Percentiles rank a stretch among this genome's conserved stretches.
Evolutionary conservation across 768 basidiomycete genomes (phyloP).

Genomic region (Leccinellum luteum): DNA sequence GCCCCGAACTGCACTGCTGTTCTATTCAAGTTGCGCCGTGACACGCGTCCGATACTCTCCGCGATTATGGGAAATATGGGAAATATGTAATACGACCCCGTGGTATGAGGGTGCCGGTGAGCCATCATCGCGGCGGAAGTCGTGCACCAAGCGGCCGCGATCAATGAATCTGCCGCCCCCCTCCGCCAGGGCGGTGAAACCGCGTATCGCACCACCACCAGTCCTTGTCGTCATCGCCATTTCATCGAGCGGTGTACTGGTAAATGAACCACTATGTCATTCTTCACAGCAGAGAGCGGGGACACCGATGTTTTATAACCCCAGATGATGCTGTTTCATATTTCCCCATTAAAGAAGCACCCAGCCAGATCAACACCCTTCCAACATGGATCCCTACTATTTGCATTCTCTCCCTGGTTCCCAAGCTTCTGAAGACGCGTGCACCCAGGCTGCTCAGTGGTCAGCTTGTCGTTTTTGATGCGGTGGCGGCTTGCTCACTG

Average conservation of each 20-base stretch:
- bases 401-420: constrained; percentile 2
- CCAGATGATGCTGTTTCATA: constrained; percentile 11
- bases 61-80: constrained; percentile 19
- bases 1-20: constrained; percentile 17
- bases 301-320: constrained; percentile 21
- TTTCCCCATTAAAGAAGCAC: constrained; percentile 22
- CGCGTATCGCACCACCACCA: constrained; percentile 22
- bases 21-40: constrained; percentile 21
- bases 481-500: constrained; percentile 7
- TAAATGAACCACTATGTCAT: constrained; percentile 21
- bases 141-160: constrained; percentile 17
- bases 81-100: constrained; percentile 30
- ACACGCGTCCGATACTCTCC: constrained; percentile 21
- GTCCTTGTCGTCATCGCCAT: constrained; percentile 25
- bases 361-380: constrained; percentile 13
- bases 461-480: constrained; percentile 9
- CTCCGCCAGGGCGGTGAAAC: constrained; percentile 22
- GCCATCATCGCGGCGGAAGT: constrained; percentile 23
- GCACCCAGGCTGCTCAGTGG: constrained; percentile 9
- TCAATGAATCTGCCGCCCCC: constrained; percentile 19
- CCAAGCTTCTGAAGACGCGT: constrained; percentile 5
- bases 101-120: constrained; percentile 14
- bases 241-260: constrained; percentile 16
- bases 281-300: constrained; percentile 14
- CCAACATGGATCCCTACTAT: constrained; percentile 18